phyloP scores from a whole-genome alignment of 306 rosid genomes.

The Casuarina cunninghamiana region DNA sequence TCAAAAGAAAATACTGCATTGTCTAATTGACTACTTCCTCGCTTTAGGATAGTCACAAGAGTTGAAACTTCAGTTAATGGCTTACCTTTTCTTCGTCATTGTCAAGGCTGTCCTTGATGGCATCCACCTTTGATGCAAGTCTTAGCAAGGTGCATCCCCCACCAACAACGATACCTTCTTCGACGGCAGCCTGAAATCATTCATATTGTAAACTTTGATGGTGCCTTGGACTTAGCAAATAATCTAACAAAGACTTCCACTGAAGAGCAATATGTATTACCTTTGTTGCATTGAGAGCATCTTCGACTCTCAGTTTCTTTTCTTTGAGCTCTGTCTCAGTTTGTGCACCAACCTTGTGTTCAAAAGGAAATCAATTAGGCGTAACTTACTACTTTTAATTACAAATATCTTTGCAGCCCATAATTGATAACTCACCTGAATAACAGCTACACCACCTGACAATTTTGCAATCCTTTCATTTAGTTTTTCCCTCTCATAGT shows the following conservation, averaged over 20 bases:
- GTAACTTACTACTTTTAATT: background rate
- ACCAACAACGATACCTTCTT: conserved; percentile 99
- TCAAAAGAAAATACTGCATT: background rate
- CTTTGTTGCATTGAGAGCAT: conserved; percentile 99
- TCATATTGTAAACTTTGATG: background rate
- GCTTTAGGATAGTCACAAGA: background rate
- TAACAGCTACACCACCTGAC: conserved; percentile 98
- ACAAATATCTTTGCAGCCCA: background rate
- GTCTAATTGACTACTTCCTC: background rate
- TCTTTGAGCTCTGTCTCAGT: conserved; percentile 99
- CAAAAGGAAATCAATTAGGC: background rate
- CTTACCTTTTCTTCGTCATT: conserved; percentile 94
- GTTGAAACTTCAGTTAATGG: background rate
- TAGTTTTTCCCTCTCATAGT: conserved; percentile 87
- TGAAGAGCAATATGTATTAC: conserved; percentile 32
- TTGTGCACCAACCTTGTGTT: conserved; percentile 90
- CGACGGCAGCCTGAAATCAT: conserved; percentile 86
- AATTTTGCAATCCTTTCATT: conserved; percentile 91
- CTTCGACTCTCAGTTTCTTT: conserved; percentile 96
- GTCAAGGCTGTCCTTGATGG: conserved; percentile 71
- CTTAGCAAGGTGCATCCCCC: conserved; percentile 97
- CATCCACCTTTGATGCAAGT: conserved; percentile 92
- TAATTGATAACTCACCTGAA: conserved; percentile 55
- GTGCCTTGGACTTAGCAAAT: conserved; percentile 8
- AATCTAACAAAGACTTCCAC: background rate